Conservation (phyloP, 2,329 filamentous ascomycete species). For the Acrodontium crateriforme region DNA sequence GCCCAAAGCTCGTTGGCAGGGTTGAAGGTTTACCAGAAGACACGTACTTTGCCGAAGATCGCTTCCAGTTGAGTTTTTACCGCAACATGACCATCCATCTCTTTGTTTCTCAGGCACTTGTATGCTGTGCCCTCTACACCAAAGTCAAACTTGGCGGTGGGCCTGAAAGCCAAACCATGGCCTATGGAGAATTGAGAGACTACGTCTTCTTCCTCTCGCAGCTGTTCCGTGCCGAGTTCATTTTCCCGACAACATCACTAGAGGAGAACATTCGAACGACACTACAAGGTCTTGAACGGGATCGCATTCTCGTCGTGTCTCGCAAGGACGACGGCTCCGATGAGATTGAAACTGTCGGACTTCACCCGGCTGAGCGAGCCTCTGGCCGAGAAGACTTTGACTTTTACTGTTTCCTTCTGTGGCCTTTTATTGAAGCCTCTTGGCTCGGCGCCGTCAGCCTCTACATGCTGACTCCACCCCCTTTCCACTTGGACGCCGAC, state of each 20-base stretch:
- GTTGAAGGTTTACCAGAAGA: slow-evolving; percentile 72
- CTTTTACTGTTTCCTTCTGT: slow-evolving; percentile 97
- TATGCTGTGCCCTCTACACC: slow-evolving; percentile 82
- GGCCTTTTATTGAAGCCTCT: slow-evolving; percentile 90
- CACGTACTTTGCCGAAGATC: slow-evolving; percentile 87
- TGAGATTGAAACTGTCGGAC: slow-evolving; percentile 52
- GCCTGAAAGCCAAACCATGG: slow-evolving; percentile 51
- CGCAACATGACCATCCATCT: slow-evolving; percentile 99
- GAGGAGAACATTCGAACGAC: slow-evolving; percentile 69
- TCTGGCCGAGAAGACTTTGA: slow-evolving; percentile 88
- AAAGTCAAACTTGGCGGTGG: slow-evolving; percentile 84
- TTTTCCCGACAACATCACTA: slow-evolving; percentile 81
- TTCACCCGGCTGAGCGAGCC: slow-evolving; percentile 61
- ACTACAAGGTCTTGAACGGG: slow-evolving; percentile 59
- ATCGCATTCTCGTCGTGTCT: slow-evolving; percentile 59
- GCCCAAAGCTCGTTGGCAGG: slow-evolving; percentile 72
- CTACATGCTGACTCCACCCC: slow-evolving; percentile 69
- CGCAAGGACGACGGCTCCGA: slow-evolving; percentile 34
- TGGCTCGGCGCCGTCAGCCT: slow-evolving; percentile 86
- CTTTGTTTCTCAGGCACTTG: slow-evolving; percentile 84
- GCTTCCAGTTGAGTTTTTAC: slow-evolving; percentile 93
- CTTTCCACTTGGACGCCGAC: slow-evolving; percentile 4
- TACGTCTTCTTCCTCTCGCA: slow-evolving; percentile 86
- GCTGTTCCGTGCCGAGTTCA: slow-evolving; percentile 91
- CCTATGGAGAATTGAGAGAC: slow-evolving; percentile 55